These are phyloP conservation scores for Cytospora mali DNA, from an alignment of 2,329 filamentous ascomycete genomes.

Conservation along the genomic window DNA sequence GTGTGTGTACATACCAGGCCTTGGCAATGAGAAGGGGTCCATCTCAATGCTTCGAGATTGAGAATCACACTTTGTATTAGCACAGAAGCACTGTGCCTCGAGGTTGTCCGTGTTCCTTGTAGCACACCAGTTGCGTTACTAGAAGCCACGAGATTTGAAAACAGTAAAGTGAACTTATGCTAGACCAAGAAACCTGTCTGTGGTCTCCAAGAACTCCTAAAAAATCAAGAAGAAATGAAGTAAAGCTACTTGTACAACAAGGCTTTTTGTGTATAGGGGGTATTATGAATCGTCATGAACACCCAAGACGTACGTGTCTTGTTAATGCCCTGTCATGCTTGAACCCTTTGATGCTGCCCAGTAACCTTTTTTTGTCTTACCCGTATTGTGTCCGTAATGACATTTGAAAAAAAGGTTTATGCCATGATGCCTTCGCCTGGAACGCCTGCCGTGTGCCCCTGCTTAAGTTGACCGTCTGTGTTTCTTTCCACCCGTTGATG, in stretches of 20 bases:
- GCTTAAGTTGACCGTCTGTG: conserved; percentile 15
- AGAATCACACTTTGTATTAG: not conserved
- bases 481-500: conserved; percentile 1
- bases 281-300: conserved; percentile 27
- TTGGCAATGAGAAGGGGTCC: not conserved
- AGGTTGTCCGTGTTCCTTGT: not conserved
- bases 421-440: conserved; percentile 7
- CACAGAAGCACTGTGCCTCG: not conserved
- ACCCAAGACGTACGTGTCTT: conserved; percentile 17
- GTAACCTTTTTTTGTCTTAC: conserved; percentile 27
- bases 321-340: conserved; percentile 21
- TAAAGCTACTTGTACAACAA: conserved; percentile 17
- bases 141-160: not conserved
- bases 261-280: conserved; percentile 21
- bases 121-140: not conserved
- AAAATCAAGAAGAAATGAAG: conserved; percentile 15
- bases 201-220: conserved; percentile 14
- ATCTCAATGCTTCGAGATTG: not conserved
- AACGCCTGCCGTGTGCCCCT: conserved; percentile 17
- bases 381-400: conserved; percentile 20
- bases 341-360: conserved; percentile 27
- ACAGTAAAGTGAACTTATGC: conserved; percentile 1
- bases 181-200: conserved; percentile 13
- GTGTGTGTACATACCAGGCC: too few species aligned
- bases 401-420: conserved; percentile 23